phyloP scores from a whole-genome alignment of 371 early-diverging fungal species.

The Polyrhizophydium stewartii region DNA sequence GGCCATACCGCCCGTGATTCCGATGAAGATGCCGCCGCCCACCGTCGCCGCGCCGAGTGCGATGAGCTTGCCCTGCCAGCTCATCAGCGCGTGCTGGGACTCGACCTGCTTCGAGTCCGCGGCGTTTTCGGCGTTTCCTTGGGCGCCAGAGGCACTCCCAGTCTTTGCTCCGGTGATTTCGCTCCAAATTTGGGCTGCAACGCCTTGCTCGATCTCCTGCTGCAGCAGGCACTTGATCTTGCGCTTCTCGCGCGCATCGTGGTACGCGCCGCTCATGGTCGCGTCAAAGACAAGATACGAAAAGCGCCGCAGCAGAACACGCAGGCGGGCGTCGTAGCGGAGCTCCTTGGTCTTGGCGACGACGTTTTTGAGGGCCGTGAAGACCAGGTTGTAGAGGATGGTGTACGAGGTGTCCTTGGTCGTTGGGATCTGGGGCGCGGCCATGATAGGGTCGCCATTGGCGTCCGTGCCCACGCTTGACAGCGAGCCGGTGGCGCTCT shows the following conservation, averaged over 20 bases:
- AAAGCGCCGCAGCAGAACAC: conserved; percentile 8
- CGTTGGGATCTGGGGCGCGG: not conserved
- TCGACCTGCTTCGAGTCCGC: conserved; percentile 2
- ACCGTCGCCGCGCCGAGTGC: conserved; percentile 10
- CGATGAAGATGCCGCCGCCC: conserved; percentile 20
- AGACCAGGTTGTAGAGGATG: conserved; percentile 14
- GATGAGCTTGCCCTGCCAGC: not conserved
- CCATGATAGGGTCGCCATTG: too few relatives aligned
- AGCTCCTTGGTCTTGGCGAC: conserved; percentile 9
- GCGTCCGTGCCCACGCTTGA: too few relatives aligned
- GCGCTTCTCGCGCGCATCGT: not conserved
- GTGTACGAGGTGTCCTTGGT: not conserved
- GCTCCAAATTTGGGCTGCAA: conserved; percentile 10
- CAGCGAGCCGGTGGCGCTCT: not conserved
- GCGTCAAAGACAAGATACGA: conserved; percentile 4
- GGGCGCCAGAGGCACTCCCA: not conserved
- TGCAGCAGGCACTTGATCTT: conserved; percentile 6
- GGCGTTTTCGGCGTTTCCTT: not conserved
- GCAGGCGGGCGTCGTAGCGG: conserved; percentile 17
- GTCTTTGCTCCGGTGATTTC: not conserved
- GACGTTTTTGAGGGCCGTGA: conserved; percentile 8
- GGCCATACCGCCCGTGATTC: conserved; percentile 20
- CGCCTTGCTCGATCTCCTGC: conserved; percentile 15
- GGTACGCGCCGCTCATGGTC: not conserved
- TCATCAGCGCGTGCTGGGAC: not conserved